Percentiles rank a stretch among this genome's conserved stretches.
phyloP scores from a whole-genome alignment of 371 early-diverging fungal species.

The Sporodiniella umbellata region DNA sequence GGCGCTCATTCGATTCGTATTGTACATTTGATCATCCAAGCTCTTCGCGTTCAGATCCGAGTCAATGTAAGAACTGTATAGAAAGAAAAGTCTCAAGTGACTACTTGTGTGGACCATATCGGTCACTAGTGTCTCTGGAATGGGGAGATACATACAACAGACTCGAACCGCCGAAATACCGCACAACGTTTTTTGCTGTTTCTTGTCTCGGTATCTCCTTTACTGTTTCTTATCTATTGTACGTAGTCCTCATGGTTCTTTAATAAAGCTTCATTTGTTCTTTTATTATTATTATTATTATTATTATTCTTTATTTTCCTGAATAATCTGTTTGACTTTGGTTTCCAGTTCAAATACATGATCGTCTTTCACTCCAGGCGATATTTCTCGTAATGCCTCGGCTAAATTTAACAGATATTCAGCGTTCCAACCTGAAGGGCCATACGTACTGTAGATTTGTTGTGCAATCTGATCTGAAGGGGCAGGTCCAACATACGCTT shows the following conservation, averaged over 20 bases:
- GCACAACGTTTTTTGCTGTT: slow-evolving; percentile 1
- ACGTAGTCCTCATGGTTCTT: slow-evolving; percentile 1
- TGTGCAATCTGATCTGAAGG: slow-evolving; percentile 65
- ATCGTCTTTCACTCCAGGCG: slow-evolving; percentile 56
- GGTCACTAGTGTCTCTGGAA: background rate
- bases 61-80: slow-evolving; percentile 14
- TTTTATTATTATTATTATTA: background rate
- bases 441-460: slow-evolving; percentile 67
- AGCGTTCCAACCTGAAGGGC: slow-evolving; percentile 75
- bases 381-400: slow-evolving; percentile 56
- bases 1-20: slow-evolving; percentile 17
- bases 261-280: background rate
- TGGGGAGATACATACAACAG: background rate
- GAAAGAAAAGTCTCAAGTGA: background rate
- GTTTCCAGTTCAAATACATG: slow-evolving; percentile 64
- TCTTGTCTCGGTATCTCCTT: slow-evolving; percentile 6
- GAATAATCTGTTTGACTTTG: slow-evolving; percentile 43
- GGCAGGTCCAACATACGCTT: slow-evolving; percentile 79
- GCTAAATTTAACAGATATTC: slow-evolving; percentile 77
- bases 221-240: slow-evolving; percentile 8
- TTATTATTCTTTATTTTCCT: slow-evolving; percentile 1
- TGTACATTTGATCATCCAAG: slow-evolving; percentile 27
- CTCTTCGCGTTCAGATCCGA: slow-evolving; percentile 20
- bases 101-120: background rate
- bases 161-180: background rate